Evolutionary conservation across 345 rosid species (phyloP).

Genomic region (Hibiscus tridactylites): DNA sequence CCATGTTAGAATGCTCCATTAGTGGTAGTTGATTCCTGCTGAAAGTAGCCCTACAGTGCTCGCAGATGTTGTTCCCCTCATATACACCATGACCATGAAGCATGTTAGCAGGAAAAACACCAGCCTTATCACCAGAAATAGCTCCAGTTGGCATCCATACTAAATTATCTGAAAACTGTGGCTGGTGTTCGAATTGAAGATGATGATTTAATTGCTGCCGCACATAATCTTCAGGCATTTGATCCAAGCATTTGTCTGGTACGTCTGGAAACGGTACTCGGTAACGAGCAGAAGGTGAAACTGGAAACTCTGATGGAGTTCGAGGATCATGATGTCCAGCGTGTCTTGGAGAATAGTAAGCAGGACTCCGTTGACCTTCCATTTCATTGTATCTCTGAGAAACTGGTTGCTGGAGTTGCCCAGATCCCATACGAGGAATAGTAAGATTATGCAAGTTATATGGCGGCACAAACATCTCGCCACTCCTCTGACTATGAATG

Average conservation of each 20-base stretch:
- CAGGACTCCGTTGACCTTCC: conserved; percentile 72
- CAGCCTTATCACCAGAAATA: conserved; percentile 54
- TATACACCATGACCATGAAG: conserved; percentile 44
- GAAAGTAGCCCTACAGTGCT: conserved; percentile 47
- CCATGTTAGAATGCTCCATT: conserved; percentile 54
- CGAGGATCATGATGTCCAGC: conserved; percentile 79
- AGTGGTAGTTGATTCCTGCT: conserved; percentile 50
- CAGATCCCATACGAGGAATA: conserved; percentile 35
- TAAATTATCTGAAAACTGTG: conserved; percentile 53
- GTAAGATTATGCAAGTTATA: conserved; percentile 45
- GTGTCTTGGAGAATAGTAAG: conserved; percentile 78
- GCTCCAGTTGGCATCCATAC: conserved; percentile 67
- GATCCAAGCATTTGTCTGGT: conserved; percentile 53
- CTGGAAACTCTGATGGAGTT: conserved; percentile 48
- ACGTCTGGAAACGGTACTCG: conserved; percentile 60
- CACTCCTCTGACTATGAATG: conserved; percentile 42
- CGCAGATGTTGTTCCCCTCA: conserved; percentile 62
- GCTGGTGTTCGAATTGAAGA: conserved; percentile 44
- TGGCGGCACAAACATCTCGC: conserved; percentile 47
- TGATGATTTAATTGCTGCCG: conserved; percentile 49
- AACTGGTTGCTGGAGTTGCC: conserved; percentile 37
- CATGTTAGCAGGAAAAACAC: conserved; percentile 65
- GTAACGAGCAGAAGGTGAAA: conserved; percentile 70
- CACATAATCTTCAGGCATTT: conserved; percentile 60
- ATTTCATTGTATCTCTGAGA: conserved; percentile 63